These are phyloP conservation scores for Paracoccidioides lutzii DNA, from an alignment of 2,329 filamentous ascomycete species.

Conservation along the genomic window DNA sequence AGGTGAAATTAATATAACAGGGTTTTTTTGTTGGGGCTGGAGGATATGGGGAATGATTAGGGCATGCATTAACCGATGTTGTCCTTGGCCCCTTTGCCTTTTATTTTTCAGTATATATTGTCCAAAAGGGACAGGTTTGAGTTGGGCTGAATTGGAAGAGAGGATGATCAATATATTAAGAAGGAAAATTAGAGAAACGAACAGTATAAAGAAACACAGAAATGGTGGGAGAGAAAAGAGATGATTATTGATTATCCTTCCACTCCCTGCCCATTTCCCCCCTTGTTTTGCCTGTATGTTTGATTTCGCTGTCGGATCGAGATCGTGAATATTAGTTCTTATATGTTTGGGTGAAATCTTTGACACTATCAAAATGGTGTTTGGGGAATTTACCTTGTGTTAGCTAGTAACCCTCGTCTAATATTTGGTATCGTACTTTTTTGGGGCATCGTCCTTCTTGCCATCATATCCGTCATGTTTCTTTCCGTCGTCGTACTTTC, in stretches of 20 bases:
- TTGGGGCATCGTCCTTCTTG: not conserved
- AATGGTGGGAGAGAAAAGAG: not conserved
- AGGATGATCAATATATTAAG: conserved; percentile 1
- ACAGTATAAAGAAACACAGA: not conserved
- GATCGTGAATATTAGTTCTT: not conserved
- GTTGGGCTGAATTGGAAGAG: conserved; percentile 8
- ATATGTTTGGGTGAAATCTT: not conserved
- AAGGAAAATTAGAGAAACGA: conserved; percentile 1
- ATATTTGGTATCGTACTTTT: conserved; percentile 1
- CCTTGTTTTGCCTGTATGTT: not conserved
- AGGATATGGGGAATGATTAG: not conserved
- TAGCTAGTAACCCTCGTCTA: not conserved
- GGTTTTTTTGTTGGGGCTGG: not conserved
- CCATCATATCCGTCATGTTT: not conserved
- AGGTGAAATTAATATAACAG: not conserved
- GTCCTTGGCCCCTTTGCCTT: not conserved
- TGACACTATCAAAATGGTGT: not conserved
- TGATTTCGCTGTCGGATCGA: too few species aligned
- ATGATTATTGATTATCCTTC: not conserved
- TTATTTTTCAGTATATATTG: not conserved
- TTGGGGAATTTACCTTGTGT: not conserved
- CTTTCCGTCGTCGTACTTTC: not conserved
- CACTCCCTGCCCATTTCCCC: too few species aligned
- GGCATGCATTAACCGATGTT: not conserved
- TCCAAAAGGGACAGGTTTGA: conserved; percentile 5